Conservation (phyloP, 805 yeast species). For the Maudiozyma saulgeensis region DNA sequence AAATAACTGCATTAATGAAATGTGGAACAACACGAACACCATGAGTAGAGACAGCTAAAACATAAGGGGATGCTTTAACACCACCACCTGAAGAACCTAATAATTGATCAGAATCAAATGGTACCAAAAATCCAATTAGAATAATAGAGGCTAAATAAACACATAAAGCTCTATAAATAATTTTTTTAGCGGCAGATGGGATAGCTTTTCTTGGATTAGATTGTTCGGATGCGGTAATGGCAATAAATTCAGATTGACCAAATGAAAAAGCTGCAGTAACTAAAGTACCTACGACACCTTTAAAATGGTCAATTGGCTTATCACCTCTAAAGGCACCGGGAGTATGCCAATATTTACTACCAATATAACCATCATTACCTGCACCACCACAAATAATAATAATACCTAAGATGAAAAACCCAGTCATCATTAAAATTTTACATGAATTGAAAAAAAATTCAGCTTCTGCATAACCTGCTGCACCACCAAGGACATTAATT, state of each 20-base stretch:
- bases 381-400: conserved; percentile 36
- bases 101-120: conserved; percentile 36
- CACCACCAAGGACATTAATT: conserved; percentile 42
- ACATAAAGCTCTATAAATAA: conserved; percentile 44
- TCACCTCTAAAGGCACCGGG: conserved; percentile 44
- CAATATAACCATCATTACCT: conserved; percentile 38
- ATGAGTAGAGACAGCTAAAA: conserved; percentile 48
- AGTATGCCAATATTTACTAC: conserved; percentile 40
- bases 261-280: conserved; percentile 52
- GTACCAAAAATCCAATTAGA: conserved; percentile 45
- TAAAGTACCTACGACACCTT: conserved; percentile 45
- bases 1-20: conserved; percentile 63
- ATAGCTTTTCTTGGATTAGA: conserved; percentile 46
- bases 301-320: conserved; percentile 36
- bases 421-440: conserved; percentile 53
- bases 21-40: conserved; percentile 61
- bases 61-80: conserved; percentile 58
- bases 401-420: conserved; percentile 46
- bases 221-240: conserved; percentile 51
- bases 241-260: conserved; percentile 53
- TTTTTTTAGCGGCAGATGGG: conserved; percentile 48
- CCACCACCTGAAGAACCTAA: conserved; percentile 36
- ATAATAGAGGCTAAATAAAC: conserved; percentile 41
- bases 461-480: conserved; percentile 52
- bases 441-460: conserved; percentile 57